Percentiles rank a stretch among this genome's conserved stretches.
Evolutionary conservation across 1,284 basidiomycete species (phyloP).

Genomic region (Bjerkandera adusta): DNA sequence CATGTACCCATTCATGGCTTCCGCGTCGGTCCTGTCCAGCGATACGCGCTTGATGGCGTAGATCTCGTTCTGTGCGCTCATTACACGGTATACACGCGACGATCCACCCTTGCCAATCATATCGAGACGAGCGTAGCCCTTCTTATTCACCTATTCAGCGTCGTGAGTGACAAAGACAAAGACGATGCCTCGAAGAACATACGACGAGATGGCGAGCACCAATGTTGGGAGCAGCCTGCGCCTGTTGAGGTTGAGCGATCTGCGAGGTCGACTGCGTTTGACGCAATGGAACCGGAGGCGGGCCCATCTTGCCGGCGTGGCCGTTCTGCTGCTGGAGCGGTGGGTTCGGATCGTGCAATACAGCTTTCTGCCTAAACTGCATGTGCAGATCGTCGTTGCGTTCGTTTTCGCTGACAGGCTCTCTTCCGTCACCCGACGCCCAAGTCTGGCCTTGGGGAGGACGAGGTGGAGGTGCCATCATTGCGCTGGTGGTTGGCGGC

Average conservation of each 20-base stretch:
- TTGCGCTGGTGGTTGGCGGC: slow-evolving; percentile 42
- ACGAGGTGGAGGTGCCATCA: slow-evolving; percentile 25
- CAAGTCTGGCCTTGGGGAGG: slow-evolving; percentile 40
- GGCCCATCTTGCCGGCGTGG: slow-evolving; percentile 11
- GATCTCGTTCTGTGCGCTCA: slow-evolving; percentile 73
- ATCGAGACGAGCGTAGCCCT: slow-evolving; percentile 78
- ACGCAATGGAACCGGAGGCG: slow-evolving; percentile 11
- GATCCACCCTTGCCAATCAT: slow-evolving; percentile 90
- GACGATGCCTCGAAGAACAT: background rate
- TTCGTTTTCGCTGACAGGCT: slow-evolving; percentile 23
- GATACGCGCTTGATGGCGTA: slow-evolving; percentile 89
- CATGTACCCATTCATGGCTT: slow-evolving; percentile 89
- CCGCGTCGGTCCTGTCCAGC: slow-evolving; percentile 81
- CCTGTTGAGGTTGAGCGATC: background rate
- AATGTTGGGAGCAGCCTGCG: background rate
- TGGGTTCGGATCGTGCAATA: background rate
- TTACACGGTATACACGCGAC: slow-evolving; percentile 90
- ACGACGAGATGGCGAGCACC: slow-evolving; percentile 27
- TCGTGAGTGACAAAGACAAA: background rate
- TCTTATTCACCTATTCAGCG: slow-evolving; percentile 68
- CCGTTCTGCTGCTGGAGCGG: background rate
- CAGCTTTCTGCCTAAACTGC: background rate
- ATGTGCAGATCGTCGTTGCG: background rate
- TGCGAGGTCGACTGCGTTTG: slow-evolving; percentile 10
- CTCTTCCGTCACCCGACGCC: slow-evolving; percentile 42